Percentiles rank a stretch among this genome's conserved stretches.
Conservation (phyloP, 2,329 filamentous ascomycete genomes). For the Pseudogymnoascus sp. region DNA sequence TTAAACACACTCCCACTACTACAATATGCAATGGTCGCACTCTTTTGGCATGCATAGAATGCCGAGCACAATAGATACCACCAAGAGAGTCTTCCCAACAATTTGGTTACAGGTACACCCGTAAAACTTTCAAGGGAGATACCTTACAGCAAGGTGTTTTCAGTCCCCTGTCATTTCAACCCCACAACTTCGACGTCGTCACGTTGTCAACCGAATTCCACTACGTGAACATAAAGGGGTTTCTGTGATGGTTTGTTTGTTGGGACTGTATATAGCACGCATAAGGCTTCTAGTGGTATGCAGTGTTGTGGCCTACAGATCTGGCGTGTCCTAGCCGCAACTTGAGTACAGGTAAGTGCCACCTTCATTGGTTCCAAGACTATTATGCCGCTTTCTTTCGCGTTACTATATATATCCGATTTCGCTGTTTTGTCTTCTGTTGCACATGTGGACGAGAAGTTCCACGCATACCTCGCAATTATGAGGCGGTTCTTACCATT, state of each 20-base stretch:
- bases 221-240: neutral
- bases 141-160: neutral
- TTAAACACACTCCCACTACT: neutral
- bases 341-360: neutral
- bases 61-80: neutral
- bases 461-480: neutral
- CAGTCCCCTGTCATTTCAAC: neutral
- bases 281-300: neutral
- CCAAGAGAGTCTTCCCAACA: neutral
- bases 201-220: neutral
- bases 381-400: neutral
- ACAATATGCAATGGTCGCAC: neutral
- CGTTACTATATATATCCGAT: neutral
- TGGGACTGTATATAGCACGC: neutral
- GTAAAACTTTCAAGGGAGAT: neutral
- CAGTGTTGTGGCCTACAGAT: neutral
- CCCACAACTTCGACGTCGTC: neutral
- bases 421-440: neutral
- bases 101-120: neutral
- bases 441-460: neutral
- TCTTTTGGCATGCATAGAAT: neutral
- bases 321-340: neutral
- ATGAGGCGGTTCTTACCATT: neutral
- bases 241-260: neutral
- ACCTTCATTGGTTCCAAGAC: neutral